A percentile compares a stretch with the other conserved stretches of the same genome.
Evolutionary conservation across 139 green algal genomes (phyloP).

Genomic region (Yamagishiella unicocca): DNA sequence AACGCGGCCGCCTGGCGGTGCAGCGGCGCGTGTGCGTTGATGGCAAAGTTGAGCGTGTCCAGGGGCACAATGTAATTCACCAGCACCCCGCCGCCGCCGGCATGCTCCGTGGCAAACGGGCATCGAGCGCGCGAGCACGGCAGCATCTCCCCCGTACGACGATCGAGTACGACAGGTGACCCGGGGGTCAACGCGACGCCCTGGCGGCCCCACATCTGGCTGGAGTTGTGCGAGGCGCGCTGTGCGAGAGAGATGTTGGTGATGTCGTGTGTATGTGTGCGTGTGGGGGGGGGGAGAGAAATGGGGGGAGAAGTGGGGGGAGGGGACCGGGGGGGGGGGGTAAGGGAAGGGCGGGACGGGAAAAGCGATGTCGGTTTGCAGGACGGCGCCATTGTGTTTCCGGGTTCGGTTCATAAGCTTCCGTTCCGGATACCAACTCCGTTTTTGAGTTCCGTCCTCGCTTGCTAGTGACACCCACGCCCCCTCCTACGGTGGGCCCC

Average conservation of each 20-base stretch:
- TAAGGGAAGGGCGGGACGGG: too few relatives aligned
- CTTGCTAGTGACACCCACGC: too few relatives aligned
- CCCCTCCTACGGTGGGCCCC: too few relatives aligned
- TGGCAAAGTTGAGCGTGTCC: not conserved
- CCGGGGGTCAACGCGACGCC: not conserved
- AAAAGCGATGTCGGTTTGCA: too few relatives aligned
- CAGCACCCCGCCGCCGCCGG: not conserved
- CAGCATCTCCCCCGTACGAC: not conserved
- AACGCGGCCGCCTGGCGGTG: slow-evolving; percentile 14
- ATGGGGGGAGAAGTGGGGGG: too few relatives aligned
- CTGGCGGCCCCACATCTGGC: not conserved
- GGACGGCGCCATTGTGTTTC: too few relatives aligned
- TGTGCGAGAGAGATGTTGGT: not conserved
- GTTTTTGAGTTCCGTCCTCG: too few relatives aligned
- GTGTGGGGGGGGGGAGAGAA: too few relatives aligned
- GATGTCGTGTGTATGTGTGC: not conserved
- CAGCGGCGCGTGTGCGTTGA: not conserved
- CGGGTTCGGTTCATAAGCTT: too few relatives aligned
- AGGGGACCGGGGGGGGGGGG: not conserved
- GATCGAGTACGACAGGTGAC: not conserved
- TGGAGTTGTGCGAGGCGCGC: slow-evolving; percentile 1
- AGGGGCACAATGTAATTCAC: not conserved
- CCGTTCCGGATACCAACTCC: too few relatives aligned
- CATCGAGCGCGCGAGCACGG: not conserved
- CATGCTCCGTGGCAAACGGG: not conserved